Evolutionary conservation across 176 grass and related monocot species (phyloP).

Genomic region (Cenchrus americanus): DNA sequence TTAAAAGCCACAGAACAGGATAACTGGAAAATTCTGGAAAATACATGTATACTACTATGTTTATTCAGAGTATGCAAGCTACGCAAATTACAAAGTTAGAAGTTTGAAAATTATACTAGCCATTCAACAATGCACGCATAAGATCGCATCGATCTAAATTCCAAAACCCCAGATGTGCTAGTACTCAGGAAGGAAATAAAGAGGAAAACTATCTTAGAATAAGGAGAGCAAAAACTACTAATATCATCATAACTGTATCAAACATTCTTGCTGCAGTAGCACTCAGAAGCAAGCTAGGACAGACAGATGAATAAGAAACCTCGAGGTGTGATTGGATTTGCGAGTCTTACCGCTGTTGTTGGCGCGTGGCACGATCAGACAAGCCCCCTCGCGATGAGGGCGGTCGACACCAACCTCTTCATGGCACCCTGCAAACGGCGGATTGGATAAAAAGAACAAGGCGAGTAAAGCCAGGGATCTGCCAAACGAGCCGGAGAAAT

Average conservation of each 20-base stretch:
- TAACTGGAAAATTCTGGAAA: background rate
- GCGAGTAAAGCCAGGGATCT: background rate
- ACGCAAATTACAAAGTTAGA: background rate
- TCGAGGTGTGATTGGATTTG: background rate
- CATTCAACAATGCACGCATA: background rate
- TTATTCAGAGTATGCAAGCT: background rate
- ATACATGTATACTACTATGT: background rate
- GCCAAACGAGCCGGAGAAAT: background rate
- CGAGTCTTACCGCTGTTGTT: slow-evolving; percentile 26
- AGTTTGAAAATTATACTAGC: background rate
- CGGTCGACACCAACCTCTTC: slow-evolving; percentile 51
- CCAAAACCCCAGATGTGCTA: background rate
- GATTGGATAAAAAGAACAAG: background rate
- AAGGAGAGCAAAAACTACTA: background rate
- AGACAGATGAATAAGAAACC: background rate
- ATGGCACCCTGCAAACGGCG: slow-evolving; percentile 44
- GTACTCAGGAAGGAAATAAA: background rate
- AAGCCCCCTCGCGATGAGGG: slow-evolving; percentile 46
- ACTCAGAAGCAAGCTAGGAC: slow-evolving; percentile 16
- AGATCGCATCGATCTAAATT: background rate
- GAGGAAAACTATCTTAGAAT: background rate
- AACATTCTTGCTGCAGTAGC: background rate
- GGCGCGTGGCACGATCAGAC: slow-evolving; percentile 31
- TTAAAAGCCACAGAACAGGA: background rate
- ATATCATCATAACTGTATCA: background rate